phyloP scores from a whole-genome alignment of 306 rosid species.

The Fagus crenata region DNA sequence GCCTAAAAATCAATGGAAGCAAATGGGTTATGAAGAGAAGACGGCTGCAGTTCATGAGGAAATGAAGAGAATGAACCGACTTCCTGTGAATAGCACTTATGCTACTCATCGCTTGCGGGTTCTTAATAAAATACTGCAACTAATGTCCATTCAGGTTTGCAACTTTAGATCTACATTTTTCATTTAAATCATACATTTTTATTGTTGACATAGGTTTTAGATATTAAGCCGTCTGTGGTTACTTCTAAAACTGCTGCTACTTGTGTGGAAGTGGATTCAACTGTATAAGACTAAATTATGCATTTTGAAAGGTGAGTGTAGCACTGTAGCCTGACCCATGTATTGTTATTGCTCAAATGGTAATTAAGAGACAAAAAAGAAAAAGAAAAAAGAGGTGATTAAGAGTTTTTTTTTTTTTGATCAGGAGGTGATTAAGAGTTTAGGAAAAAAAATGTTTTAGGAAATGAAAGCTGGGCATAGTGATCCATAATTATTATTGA shows the following conservation, averaged over 20 bases:
- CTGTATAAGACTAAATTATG: not conserved
- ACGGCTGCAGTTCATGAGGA: conserved; percentile 63
- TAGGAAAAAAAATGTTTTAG: not conserved
- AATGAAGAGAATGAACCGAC: conserved; percentile 49
- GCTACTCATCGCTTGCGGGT: conserved; percentile 73
- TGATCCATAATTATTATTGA: not conserved
- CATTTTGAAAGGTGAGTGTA: not conserved
- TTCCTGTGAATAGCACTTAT: conserved; percentile 65
- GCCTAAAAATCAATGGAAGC: conserved; percentile 41
- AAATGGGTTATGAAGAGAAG: conserved; percentile 48
- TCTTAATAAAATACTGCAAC: conserved; percentile 77
- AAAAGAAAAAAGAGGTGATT: not conserved
- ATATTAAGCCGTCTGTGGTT: not conserved
- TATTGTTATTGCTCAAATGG: not conserved
- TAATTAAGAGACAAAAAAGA: not conserved
- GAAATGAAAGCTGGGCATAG: not conserved
- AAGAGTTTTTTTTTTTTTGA: no score
- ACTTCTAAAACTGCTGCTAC: not conserved
- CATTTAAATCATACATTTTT: not conserved
- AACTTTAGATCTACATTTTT: not conserved
- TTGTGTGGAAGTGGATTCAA: not conserved
- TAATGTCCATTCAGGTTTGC: conserved; percentile 66
- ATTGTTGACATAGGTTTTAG: not conserved
- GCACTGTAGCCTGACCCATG: not conserved
- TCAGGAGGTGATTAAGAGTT: no score